Evolutionary conservation across 257 asterid species (phyloP).

Genomic region (Penstemon davidsonii): DNA sequence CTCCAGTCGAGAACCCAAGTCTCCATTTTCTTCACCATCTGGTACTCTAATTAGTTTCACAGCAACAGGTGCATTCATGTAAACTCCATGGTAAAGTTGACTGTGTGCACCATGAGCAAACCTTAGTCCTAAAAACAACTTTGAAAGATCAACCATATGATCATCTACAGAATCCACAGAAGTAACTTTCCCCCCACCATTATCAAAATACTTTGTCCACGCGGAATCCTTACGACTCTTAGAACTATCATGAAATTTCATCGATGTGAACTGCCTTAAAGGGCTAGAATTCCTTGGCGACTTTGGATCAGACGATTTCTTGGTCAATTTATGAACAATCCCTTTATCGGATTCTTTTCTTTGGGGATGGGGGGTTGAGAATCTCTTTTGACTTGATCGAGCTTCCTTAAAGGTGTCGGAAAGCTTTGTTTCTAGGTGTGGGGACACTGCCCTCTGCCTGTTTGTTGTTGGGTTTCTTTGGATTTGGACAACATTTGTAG

Average conservation of each 20-base stretch:
- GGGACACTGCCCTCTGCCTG: conserved; percentile 72
- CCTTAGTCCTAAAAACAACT: conserved; percentile 54
- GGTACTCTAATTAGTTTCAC: conserved; percentile 53
- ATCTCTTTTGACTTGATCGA: conserved; percentile 51
- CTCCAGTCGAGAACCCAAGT: conserved; percentile 52
- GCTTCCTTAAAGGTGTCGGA: conserved; percentile 83
- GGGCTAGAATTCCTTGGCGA: conserved; percentile 40
- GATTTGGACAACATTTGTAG: conserved; percentile 33
- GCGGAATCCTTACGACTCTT: conserved; percentile 59
- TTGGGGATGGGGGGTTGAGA: conserved; percentile 61
- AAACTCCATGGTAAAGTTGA: conserved; percentile 63
- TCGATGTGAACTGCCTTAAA: conserved; percentile 41
- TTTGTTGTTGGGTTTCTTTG: conserved; percentile 44
- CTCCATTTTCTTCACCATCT: conserved; percentile 56
- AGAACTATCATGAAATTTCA: conserved; percentile 45
- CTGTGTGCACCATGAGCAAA: conserved; percentile 74
- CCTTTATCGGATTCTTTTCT: conserved; percentile 49
- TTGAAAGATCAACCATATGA: conserved; percentile 53
- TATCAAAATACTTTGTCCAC: conserved; percentile 67
- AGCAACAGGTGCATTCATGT: conserved; percentile 52
- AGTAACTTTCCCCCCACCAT: conserved; percentile 63
- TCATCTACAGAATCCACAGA: conserved; percentile 56
- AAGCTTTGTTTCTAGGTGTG: conserved; percentile 60
- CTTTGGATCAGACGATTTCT: conserved; percentile 32
- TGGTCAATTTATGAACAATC: conserved; percentile 34